Evolutionary conservation across 345 rosid genomes (phyloP), one percentile per base, ranked within the genome.

Genomic region (Aegle marmelos): DNA sequence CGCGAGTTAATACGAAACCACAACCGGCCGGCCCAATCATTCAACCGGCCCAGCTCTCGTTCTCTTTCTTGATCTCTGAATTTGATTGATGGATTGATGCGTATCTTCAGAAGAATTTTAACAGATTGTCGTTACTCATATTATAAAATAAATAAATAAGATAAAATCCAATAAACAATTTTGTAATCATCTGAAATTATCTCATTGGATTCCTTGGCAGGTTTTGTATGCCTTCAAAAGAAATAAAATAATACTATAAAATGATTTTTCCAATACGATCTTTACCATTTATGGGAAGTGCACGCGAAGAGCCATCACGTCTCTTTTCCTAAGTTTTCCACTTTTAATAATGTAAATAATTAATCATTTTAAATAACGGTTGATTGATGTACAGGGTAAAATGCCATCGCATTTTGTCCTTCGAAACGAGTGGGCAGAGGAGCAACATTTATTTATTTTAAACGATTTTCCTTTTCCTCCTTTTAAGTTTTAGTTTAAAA

Each of bases 11-110:
- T 0, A 2, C 7, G 48, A 0, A 41, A 41, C 10, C 16, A 3
- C 27, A 63, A 50, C 76, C 76, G 76, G 76, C 72, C 79, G 39
- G 74, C 53, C 74, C 78, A 79, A 67, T 73, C 69, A 74, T 67
- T 54, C 11, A 73, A 30, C 30, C 82, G 69, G 74, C 56, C 74
- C 74, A 68, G 72, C 50, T 11, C 5, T 58, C 2, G 9, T 24
- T 65, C 60, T 27, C 16, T 69, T 21, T 34, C 21, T 3, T 4
- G 7, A 9, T 9, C n/a, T 0, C 19, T 24, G 25, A 21, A 10
- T 4, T 64, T 33, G 64, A 53, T 76, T 50, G 70, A 63, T 50
- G 71, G 78, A 30, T 64, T 54, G 72, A 66, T 50, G 34, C 65
- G 50, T 50, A 75, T 75, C 60, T 75, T 48, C 31, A 6, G 62